Evolutionary conservation across 306 rosid genomes (phyloP), one percentile per base, ranked within the genome.

Genomic region (Castanospermum australe): DNA sequence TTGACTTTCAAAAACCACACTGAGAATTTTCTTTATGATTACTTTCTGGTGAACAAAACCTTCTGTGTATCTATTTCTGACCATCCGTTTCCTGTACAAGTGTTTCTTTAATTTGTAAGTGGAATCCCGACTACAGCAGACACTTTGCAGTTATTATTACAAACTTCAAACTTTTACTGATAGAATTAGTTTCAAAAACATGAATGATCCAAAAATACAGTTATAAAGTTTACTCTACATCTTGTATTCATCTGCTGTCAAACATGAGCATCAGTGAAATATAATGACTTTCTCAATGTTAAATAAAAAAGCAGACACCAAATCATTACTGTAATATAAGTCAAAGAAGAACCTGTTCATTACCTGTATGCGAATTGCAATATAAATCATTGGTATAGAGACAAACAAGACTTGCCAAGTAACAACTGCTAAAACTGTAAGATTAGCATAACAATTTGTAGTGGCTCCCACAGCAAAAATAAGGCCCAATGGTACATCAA

Each of bases 371-470:
- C 52, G 22, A 59, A 54, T 10, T 20, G 86, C 33, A 2, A 74
- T 15, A 69, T 36, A 86, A 18, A 86, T 32, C 64, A 77, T 79
- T 2, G 84, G 80, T 13, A 75, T 8, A 3, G 75, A 54, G 50
- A 79, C 69, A 79, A 82, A 69, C 64, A 86, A 39, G 17, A 82
- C 76, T 28, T 73, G 86, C 89, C 86, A 86, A 39, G 86, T 67
- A 39, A 82, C 24, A 63, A 56, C 41, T n/a, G n/a, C n/a, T n/a
- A n/a, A n/a, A n/a, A n/a, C n/a, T n/a, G n/a, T n/a, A n/a, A n/a
- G n/a, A n/a, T n/a, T n/a, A n/a, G n/a, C n/a, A n/a, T n/a, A n/a
- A n/a, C n/a, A n/a, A n/a, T n/a, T n/a, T n/a, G n/a, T n/a, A n/a
- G n/a, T n/a, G n/a, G n/a, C n/a, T n/a, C n/a, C n/a, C n/a, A n/a